These are phyloP conservation scores for Paracorniculantispora psalliotae DNA, from an alignment of 2,329 filamentous ascomycete species.

Conservation along the genomic window DNA sequence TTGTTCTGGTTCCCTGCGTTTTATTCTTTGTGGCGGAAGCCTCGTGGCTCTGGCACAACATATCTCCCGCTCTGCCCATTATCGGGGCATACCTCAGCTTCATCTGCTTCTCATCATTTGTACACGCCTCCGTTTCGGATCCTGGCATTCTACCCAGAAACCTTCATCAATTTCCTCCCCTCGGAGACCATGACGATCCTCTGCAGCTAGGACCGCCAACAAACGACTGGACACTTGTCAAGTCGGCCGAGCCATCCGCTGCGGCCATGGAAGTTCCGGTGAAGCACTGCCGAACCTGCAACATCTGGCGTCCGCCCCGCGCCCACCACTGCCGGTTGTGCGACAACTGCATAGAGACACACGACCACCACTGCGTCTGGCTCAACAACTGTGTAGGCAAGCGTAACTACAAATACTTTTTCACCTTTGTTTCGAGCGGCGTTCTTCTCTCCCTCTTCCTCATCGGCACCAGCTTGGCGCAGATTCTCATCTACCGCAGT, in stretches of 20 bases:
- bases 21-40: conserved; percentile 86
- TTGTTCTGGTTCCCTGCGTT: conserved; percentile 71
- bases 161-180: conserved; percentile 78
- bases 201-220: conserved; percentile 76
- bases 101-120: conserved; percentile 85
- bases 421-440: conserved; percentile 78
- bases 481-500: conserved; percentile 68
- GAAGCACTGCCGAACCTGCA: conserved; percentile 97
- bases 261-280: conserved; percentile 96
- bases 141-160: conserved; percentile 92
- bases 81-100: conserved; percentile 88
- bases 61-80: conserved; percentile 85
- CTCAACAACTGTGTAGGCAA: conserved; percentile 97
- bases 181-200: conserved; percentile 72
- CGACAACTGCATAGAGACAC: conserved; percentile 94
- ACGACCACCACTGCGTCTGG: conserved; percentile 98
- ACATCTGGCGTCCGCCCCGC: conserved; percentile 92
- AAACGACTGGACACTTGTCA: conserved; percentile 91
- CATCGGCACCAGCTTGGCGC: conserved; percentile 70
- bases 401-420: conserved; percentile 97
- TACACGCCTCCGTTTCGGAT: conserved; percentile 88
- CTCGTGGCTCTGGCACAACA: conserved; percentile 77
- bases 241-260: conserved; percentile 66
- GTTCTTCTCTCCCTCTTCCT: conserved; percentile 74
- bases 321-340: conserved; percentile 95